phyloP scores from a whole-genome alignment of 129 eudicot genomes.

The Tagetes erecta region DNA sequence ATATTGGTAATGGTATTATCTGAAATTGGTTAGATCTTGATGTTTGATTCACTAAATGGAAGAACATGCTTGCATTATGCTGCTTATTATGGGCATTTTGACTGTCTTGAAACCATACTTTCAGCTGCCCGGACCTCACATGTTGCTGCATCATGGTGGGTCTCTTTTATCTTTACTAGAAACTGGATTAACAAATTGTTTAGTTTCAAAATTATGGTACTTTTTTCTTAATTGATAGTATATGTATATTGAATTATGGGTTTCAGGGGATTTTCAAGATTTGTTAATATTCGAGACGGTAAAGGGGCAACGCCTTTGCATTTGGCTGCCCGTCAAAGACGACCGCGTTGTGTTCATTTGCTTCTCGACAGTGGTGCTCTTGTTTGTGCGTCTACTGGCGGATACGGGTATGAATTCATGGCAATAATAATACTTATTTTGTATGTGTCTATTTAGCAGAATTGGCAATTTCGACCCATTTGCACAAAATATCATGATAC shows the following conservation, averaged over 20 bases:
- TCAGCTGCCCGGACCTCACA: constrained; percentile 57
- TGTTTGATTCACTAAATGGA: constrained; percentile 79
- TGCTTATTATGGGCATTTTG: constrained; percentile 89
- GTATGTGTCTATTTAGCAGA: too few species aligned
- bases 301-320: constrained; percentile 83
- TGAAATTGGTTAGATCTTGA: constrained; percentile 76
- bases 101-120: constrained; percentile 67
- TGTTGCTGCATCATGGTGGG: constrained; percentile 60
- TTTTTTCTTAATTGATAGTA: neutral
- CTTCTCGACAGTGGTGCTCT: constrained; percentile 23
- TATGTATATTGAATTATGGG: neutral
- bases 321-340: constrained; percentile 66
- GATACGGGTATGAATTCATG: constrained; percentile 48
- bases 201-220: neutral
- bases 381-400: constrained; percentile 67
- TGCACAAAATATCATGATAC: too few species aligned
- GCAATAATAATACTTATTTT: too few species aligned
- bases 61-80: constrained; percentile 98
- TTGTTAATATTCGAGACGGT: constrained; percentile 70
- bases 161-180: too few species aligned
- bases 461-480: too few species aligned
- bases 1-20: neutral
- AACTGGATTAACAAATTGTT: neutral
- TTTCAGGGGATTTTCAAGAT: constrained; percentile 65
- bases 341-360: constrained; percentile 57